Conservation (phyloP, 345 rosid genomes). For the Reutealis trisperma region DNA sequence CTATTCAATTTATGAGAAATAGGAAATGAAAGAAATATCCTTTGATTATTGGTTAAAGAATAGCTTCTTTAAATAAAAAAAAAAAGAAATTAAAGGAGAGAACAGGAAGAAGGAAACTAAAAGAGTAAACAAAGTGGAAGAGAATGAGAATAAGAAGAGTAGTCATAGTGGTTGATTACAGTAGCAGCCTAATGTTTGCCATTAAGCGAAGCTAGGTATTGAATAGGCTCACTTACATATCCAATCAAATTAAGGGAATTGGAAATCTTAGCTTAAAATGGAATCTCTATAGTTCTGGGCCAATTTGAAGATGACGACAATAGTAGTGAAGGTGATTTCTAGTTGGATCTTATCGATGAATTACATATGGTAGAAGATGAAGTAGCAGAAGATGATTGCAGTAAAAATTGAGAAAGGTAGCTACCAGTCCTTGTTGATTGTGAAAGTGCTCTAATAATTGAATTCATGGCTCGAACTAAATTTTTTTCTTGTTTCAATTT, state of each 20-base stretch:
- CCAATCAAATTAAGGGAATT: constrained; percentile 58
- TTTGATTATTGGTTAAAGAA: too few species aligned
- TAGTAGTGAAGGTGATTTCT: background rate
- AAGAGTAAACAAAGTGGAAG: too few species aligned
- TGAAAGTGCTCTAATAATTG: background rate
- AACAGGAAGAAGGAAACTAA: too few species aligned
- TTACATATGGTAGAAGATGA: background rate
- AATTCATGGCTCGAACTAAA: background rate
- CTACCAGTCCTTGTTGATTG: background rate
- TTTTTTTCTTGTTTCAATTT: too few species aligned
- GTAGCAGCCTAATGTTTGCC: constrained; percentile 62
- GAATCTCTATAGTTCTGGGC: constrained; percentile 56
- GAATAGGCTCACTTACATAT: constrained; percentile 44
- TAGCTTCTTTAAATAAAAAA: too few species aligned
- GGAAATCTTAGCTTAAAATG: constrained; percentile 63
- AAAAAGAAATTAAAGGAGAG: too few species aligned
- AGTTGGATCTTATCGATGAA: background rate
- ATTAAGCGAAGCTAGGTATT: constrained; percentile 40
- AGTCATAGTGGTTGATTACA: constrained; percentile 40
- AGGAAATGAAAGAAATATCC: too few species aligned
- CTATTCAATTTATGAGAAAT: too few species aligned
- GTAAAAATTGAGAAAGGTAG: background rate
- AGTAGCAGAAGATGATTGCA: background rate
- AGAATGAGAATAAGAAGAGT: constrained; percentile 34
- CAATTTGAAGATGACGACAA: constrained; percentile 12